Base-by-base conservation (phyloP, 2,329 filamentous ascomycete genomes). In the Fonsecaea erecta region DNA sequence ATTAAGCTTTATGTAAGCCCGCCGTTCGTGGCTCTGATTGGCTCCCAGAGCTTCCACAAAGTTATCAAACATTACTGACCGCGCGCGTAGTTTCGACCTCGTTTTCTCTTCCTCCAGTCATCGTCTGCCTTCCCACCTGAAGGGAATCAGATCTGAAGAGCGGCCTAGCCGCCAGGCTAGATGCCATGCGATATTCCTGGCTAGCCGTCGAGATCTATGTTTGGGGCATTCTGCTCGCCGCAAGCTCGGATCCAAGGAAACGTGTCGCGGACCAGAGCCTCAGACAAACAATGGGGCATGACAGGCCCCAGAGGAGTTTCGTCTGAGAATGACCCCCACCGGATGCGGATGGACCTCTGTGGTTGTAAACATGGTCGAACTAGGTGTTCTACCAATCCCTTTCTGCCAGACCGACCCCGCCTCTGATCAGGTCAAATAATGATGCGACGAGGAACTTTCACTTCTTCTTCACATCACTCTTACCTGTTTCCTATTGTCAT, bases 71-170 rank as follows among this genome's bases (percentile, higher is more conserved):
- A 26, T 34, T 34, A 34, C 12, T 58, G 51, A 64, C 56, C 55
- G 55, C 62, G 62, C 62, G 62, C 62, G 46, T 64, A 64, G 52
- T 55, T 51, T 60, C 55, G 11, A 24, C 26, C 7, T 52, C 12
- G 7, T 12, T 28, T 12, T 16, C 21, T 5, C 55, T 46, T 35
- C 62, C 55, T 64, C 62, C 62, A 64, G 35, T 64, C 51, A 40
- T 26, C 37, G 16, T 52, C 56, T 28, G 8, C 18, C 46, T 55
- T 24, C 30, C 56, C 11, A 43, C 32, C 34, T 48, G 35, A n/a
- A 35, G 35, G n/a, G 34, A 43, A 24, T 55, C 26, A 18, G 30
- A 18, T 58, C 32, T 63, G 32, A 51, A 14, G 62, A 40, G 9
- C 14, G 21, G 24, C 16, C 14, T 52, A 48, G 43, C 53, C 40